Evolutionary conservation across 140 eudicot species (phyloP).

Genomic region (Senecio squalidus): DNA sequence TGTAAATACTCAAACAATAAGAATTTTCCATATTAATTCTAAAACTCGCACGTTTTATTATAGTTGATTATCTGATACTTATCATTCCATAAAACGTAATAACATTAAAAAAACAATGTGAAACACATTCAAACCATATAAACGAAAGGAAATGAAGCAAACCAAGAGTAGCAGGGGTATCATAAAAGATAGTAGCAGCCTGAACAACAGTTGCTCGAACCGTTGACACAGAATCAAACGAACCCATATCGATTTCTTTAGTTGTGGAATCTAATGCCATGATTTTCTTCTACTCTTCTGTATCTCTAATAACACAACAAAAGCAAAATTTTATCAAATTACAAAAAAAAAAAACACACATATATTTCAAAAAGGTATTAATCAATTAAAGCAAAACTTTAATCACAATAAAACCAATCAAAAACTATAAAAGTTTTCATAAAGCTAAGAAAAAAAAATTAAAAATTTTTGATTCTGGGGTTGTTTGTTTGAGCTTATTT

Average conservation of each 20-base stretch:
- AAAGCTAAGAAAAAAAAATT: too few relatives aligned
- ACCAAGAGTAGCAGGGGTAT: slow-evolving; percentile 98
- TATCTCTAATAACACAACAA: neutral
- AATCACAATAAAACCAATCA: neutral
- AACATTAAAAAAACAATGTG: too few relatives aligned
- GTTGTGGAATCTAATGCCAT: slow-evolving; percentile 54
- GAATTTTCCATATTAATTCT: too few relatives aligned
- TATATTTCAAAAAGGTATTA: neutral
- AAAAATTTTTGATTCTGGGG: too few relatives aligned
- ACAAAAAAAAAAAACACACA: neutral
- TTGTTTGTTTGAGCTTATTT: too few relatives aligned
- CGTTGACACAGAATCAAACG: slow-evolving; percentile 52
- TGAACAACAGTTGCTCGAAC: slow-evolving; percentile 94
- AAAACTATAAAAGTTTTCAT: too few relatives aligned
- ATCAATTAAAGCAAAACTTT: neutral
- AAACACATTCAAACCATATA: too few relatives aligned
- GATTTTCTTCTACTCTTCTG: slow-evolving; percentile 2
- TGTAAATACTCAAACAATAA: too few relatives aligned
- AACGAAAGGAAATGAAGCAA: slow-evolving; percentile 8
- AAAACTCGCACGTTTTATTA: too few relatives aligned
- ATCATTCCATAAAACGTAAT: too few relatives aligned
- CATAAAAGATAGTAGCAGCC: slow-evolving; percentile 93
- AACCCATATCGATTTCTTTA: slow-evolving; percentile 76
- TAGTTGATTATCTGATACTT: too few relatives aligned
- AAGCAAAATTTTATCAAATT: neutral